Base-by-base conservation (phyloP, 306 rosid genomes). In the Ormosia emarginata region DNA sequence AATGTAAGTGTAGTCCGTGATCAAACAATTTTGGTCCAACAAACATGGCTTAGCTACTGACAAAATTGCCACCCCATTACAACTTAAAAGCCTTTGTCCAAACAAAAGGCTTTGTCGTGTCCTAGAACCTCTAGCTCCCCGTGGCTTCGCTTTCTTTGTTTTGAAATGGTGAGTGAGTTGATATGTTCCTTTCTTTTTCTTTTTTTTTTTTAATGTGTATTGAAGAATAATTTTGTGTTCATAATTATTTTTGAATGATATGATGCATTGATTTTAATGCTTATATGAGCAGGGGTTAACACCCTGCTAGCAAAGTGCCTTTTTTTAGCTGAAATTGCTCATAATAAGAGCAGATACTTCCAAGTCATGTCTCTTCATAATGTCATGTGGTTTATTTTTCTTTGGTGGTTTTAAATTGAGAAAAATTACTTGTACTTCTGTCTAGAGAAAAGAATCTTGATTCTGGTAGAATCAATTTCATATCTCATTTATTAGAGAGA, bases 21-120 rank as follows among this genome's bases (percentile, higher is more conserved):
- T 57, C 15, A 81, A 50, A 58, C 50, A 78, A 52, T 39, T 70
- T 63, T 62, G 79, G 77, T 63, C 81, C 85, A 83, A 71, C 64
- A 71, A 63, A 53, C 64, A 78, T 71, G 81, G 57, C 53, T 68
- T 53, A 50, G 81, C 65, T 7, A 64, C 58, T 64, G 88, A 84
- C 93, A 82, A 87, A 80, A 53, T 29, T 56, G 71, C 86, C 92
- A 87, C 79, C 90, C 73, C 83, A 80, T 74, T 49, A 53, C 84
- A 37, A 81, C 83, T 67, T 59, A 40, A 7, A 86, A 13, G 30
- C 36, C 32, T 39, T 44, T 65, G 36, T 36, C 83, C 53, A 71
- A 81, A 77, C 33, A 69, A 11, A 44, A 57, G 41, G 44, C 66
- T 71, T 90, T 92, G 97, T 92, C 97, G 72, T 39, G 80, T 89